Percentiles rank a stretch among this genome's conserved stretches.
Evolutionary conservation across 2,329 filamentous ascomycete genomes (phyloP).

Genomic region (Dactylellina parvicollis): DNA sequence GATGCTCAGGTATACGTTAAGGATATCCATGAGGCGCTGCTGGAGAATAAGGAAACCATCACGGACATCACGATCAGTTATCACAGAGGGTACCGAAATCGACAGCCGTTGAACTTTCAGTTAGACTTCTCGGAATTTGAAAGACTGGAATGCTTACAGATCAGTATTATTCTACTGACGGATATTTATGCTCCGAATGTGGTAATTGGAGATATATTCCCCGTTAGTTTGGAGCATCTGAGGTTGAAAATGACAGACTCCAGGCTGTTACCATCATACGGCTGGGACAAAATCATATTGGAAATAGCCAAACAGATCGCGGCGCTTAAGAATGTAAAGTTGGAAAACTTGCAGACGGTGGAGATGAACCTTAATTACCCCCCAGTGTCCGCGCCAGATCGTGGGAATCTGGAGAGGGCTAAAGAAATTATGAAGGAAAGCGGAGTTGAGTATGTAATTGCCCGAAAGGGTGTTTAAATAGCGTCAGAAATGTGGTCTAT

Average conservation of each 20-base stretch:
- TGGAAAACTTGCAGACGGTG: constrained; percentile 6
- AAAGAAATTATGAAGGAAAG: constrained; percentile 23
- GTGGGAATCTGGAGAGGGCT: background rate
- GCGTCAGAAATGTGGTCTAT: background rate
- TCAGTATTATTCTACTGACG: constrained; percentile 19
- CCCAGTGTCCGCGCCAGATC: background rate
- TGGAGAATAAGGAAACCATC: constrained; percentile 22
- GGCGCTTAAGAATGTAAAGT: background rate
- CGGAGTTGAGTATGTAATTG: constrained; percentile 13
- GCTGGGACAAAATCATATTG: constrained; percentile 21
- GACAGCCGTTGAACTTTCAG: constrained; percentile 18
- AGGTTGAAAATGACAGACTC: constrained; percentile 18
- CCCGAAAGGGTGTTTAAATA: background rate
- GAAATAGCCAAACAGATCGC: background rate
- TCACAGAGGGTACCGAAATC: constrained; percentile 23
- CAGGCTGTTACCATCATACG: background rate
- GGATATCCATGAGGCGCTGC: constrained; percentile 3
- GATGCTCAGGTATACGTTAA: constrained; percentile 3
- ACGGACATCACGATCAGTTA: constrained; percentile 24
- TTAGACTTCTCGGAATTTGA: constrained; percentile 27
- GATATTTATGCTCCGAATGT: constrained; percentile 16
- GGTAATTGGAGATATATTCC: constrained; percentile 18
- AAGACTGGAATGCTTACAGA: constrained; percentile 8
- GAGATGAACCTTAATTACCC: constrained; percentile 34
- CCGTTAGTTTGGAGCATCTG: constrained; percentile 8